Evolutionary conservation across 371 early-diverging fungal species (phyloP).

Genomic region (Rhizopus arrhizus): DNA sequence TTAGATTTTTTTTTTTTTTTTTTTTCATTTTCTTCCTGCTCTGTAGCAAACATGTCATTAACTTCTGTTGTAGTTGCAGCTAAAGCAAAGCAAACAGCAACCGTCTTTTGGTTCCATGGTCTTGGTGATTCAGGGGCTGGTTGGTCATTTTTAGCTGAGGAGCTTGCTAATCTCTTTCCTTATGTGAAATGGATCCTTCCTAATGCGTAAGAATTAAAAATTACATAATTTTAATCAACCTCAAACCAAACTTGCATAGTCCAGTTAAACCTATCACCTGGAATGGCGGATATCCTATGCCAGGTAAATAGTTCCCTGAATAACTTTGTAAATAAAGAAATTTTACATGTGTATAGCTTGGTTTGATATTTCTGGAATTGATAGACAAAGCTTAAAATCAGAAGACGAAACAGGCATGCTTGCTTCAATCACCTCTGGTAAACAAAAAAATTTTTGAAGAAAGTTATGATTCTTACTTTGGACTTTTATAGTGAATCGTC

Average conservation of each 20-base stretch:
- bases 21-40: slow-evolving; percentile 5
- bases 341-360: slow-evolving; percentile 41
- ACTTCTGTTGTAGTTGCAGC: slow-evolving; percentile 25
- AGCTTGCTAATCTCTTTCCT: slow-evolving; percentile 64
- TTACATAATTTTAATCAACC: no score
- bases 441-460: slow-evolving; percentile 2
- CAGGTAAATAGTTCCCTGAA: slow-evolving; percentile 56
- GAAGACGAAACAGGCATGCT: slow-evolving; percentile 85
- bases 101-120: slow-evolving; percentile 79
- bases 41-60: slow-evolving; percentile 15
- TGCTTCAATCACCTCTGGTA: slow-evolving; percentile 61
- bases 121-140: slow-evolving; percentile 74
- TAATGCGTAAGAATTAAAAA: slow-evolving; percentile 63
- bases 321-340: not conserved
- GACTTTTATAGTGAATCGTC: slow-evolving; percentile 55
- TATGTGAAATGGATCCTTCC: slow-evolving; percentile 83
- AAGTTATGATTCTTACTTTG: not conserved
- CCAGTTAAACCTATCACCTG: slow-evolving; percentile 81
- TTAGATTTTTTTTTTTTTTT: not conserved
- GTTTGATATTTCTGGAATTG: slow-evolving; percentile 80
- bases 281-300: slow-evolving; percentile 87
- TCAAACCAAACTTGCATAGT: slow-evolving; percentile 20
- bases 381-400: slow-evolving; percentile 43
- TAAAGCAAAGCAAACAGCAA: slow-evolving; percentile 70
- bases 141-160: slow-evolving; percentile 71